phyloP scores from a whole-genome alignment of 805 yeast species.

The Vanderwaltozyma polyspora region DNA sequence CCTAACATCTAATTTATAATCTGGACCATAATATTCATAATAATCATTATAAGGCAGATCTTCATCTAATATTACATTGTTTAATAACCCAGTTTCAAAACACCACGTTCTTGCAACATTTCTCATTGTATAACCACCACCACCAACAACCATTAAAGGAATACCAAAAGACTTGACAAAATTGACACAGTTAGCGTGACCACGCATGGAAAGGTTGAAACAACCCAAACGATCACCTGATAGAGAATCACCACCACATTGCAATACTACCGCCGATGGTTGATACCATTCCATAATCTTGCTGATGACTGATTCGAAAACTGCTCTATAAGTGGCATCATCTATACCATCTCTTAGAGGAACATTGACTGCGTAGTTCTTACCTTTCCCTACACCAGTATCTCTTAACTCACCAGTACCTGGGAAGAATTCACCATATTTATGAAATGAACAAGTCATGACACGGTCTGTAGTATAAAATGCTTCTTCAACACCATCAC shows the following conservation, averaged over 20 bases:
- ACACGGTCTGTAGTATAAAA: slow-evolving; percentile 90
- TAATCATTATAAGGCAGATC: slow-evolving; percentile 89
- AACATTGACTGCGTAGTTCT: slow-evolving; percentile 77
- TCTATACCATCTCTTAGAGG: slow-evolving; percentile 94
- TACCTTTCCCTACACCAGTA: slow-evolving; percentile 79
- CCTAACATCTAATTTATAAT: slow-evolving; percentile 85
- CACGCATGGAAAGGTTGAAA: slow-evolving; percentile 82
- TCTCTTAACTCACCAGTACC: slow-evolving; percentile 94
- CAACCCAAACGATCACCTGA: slow-evolving; percentile 92
- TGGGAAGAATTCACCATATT: slow-evolving; percentile 93
- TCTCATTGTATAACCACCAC: slow-evolving; percentile 96
- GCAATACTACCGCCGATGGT: slow-evolving; percentile 89
- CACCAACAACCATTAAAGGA: slow-evolving; percentile 87
- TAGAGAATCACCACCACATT: slow-evolving; percentile 94
- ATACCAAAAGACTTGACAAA: slow-evolving; percentile 80
- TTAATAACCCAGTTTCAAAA: slow-evolving; percentile 76
- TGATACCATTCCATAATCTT: slow-evolving; percentile 86
- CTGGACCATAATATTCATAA: slow-evolving; percentile 96
- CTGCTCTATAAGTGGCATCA: slow-evolving; percentile 68
- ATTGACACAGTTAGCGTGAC: slow-evolving; percentile 92
- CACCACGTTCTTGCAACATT: slow-evolving; percentile 94
- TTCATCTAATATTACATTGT: slow-evolving; percentile 51
- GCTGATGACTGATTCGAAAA: slow-evolving; percentile 76
- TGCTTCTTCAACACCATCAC: slow-evolving; percentile 97
- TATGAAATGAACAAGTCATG: slow-evolving; percentile 93